phyloP scores from a whole-genome alignment of 1,284 basidiomycete species.

The Phlebopus sp. region DNA sequence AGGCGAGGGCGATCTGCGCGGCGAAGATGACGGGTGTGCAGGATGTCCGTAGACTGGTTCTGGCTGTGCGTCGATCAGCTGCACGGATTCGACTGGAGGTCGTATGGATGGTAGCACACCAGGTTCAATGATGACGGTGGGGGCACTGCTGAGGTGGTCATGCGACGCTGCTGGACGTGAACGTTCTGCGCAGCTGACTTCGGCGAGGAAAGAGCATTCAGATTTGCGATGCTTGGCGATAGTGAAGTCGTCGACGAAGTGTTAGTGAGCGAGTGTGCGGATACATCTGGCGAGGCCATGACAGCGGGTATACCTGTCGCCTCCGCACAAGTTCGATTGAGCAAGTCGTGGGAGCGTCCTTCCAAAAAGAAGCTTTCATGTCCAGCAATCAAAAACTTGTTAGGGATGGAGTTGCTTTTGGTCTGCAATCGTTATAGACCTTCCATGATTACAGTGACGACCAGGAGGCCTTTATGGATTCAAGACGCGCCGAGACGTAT shows the following conservation, averaged over 20 bases:
- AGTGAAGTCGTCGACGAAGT: slow-evolving; percentile 31
- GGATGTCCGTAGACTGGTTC: slow-evolving; percentile 35
- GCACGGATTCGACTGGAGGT: not conserved
- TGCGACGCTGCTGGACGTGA: slow-evolving; percentile 27
- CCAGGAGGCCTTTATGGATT: slow-evolving; percentile 42
- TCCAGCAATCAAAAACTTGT: not conserved
- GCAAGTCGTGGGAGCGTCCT: slow-evolving; percentile 21
- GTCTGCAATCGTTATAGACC: not conserved
- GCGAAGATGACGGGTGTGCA: slow-evolving; percentile 12
- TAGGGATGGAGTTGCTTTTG: slow-evolving; percentile 3
- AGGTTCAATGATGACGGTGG: slow-evolving; percentile 28
- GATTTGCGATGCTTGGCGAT: slow-evolving; percentile 32
- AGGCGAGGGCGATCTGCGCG: slow-evolving; percentile 59
- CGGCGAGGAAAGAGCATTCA: slow-evolving; percentile 31
- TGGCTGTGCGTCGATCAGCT: slow-evolving; percentile 25
- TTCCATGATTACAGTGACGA: slow-evolving; percentile 34
- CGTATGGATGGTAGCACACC: slow-evolving; percentile 13
- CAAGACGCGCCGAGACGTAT: slow-evolving; percentile 58
- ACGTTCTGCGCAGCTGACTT: slow-evolving; percentile 18
- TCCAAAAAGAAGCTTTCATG: slow-evolving; percentile 28
- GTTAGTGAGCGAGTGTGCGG: slow-evolving; percentile 23
- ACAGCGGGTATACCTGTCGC: slow-evolving; percentile 6
- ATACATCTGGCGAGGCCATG: slow-evolving; percentile 23
- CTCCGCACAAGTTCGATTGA: too few relatives aligned
- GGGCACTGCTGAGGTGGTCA: slow-evolving; percentile 22